Conservation (phyloP, 2,329 filamentous ascomycete species). For the Neophaeococcomyces aloes region DNA sequence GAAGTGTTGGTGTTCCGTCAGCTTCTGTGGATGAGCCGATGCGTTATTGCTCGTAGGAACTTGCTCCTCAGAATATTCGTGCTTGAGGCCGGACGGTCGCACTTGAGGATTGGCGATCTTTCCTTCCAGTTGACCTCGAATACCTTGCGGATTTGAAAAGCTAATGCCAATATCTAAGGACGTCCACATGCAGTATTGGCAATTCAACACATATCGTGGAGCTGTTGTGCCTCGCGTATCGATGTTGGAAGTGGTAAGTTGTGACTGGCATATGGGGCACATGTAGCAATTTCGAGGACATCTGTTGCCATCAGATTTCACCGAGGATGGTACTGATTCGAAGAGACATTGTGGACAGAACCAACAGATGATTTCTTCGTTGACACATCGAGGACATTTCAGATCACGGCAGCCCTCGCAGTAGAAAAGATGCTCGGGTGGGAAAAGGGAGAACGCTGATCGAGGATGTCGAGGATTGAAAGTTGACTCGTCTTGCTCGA, state of each 20-base stretch:
- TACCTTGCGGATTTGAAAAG: conserved; percentile 80
- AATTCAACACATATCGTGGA: conserved; percentile 67
- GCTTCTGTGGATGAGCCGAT: background rate
- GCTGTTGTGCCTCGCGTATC: conserved; percentile 28
- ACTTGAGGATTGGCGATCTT: conserved; percentile 34
- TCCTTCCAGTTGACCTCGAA: conserved; percentile 67
- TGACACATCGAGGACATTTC: conserved; percentile 80
- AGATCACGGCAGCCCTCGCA: conserved; percentile 97
- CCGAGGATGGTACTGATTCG: conserved; percentile 84
- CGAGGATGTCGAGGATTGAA: conserved; percentile 79
- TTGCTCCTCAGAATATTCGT: conserved; percentile 24
- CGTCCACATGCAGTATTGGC: conserved; percentile 87
- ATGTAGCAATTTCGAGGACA: conserved; percentile 93
- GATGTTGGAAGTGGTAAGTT: conserved; percentile 58
- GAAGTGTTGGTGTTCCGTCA: conserved; percentile 58
- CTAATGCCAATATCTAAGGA: conserved; percentile 80
- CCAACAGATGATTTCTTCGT: conserved; percentile 88
- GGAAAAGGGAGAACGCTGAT: conserved; percentile 84
- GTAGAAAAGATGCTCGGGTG: conserved; percentile 85
- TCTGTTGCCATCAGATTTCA: conserved; percentile 88
- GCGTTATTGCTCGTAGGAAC: conserved; percentile 26
- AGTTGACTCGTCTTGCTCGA: conserved; percentile 62
- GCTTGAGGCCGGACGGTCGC: conserved; percentile 9
- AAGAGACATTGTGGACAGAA: conserved; percentile 94
- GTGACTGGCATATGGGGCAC: conserved; percentile 78